Base-by-base conservation (phyloP, 208 protist species). In the Acanthamoeba sp. region DNA sequence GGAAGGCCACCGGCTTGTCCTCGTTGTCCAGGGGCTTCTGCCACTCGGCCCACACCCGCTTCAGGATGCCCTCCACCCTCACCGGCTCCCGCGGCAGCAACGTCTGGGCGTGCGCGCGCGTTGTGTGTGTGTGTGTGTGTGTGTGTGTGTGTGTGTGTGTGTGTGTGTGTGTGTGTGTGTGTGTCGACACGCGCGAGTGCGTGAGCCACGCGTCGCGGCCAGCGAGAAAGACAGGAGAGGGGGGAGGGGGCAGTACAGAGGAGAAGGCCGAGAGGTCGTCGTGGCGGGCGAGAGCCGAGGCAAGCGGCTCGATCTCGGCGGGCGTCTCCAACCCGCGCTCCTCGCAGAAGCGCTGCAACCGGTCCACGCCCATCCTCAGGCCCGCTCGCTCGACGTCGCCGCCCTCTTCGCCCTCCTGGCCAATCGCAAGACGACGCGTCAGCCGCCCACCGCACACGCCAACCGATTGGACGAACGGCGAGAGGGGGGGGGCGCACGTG, bases 21-120 rank as follows among this genome's bases (percentile, higher is more conserved):
- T 10, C 29, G 34, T 73, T 73, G 34, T 73, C 64, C 9, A 73
- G 27, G 9, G 64, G 64, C 34, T 73, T 73, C 34, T 36, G 27
- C 64, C 64, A 73, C 24, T 73, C 64, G 1, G 64, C 64, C 64
- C 64, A 73, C 27, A 73, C 64, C 34, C n/a, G 64, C 64, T 73
- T 73, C 34, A 73, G 64, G 1, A 36, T 36, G 12, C 64, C 64
- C 9, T 73, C 64, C 27, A 73, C 64, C 9, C 36, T 29, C 12
- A 73, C 64, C 27, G 64, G 64, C 27, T 73, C 64, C 9, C n/a
- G 64, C 34, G 64, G 64, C 34, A 73, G 64, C 29, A 73, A n/a
- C 14, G 64, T 29, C 64, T 73, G 50, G 3, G 42, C 42, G 42
- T 10, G 42, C 10, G 42, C 10, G 42, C 42, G 42, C 10, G 42